phyloP scores from a whole-genome alignment of 306 rosid species.

The Arachis stenosperma region DNA sequence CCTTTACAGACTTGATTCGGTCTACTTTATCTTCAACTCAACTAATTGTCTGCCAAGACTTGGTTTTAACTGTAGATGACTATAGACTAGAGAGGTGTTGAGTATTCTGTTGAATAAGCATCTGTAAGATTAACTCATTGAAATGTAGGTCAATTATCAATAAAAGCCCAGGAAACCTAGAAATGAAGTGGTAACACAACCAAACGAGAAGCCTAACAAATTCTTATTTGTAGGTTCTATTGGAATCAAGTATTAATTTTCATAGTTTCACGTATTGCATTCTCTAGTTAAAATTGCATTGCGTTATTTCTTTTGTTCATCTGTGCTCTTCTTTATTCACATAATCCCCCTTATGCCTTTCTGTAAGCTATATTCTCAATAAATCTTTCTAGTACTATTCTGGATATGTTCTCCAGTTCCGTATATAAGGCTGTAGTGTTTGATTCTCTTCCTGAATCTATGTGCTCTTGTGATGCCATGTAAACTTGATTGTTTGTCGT shows the following conservation, averaged over 20 bases:
- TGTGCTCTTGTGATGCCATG: not conserved
- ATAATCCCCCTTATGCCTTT: not conserved
- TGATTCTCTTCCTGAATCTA: not conserved
- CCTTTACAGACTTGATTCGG: not conserved
- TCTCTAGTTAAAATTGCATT: not conserved
- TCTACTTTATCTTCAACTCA: not conserved
- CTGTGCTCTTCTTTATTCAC: not conserved
- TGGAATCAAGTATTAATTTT: not conserved
- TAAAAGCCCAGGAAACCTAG: not conserved
- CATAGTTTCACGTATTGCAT: not conserved
- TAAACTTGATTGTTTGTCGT: not conserved
- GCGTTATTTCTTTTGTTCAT: not conserved
- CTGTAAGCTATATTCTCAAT: not conserved
- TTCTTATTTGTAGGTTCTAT: not conserved
- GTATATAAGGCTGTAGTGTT: not conserved
- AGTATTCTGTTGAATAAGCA: not conserved
- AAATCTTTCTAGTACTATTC: conserved; percentile 1
- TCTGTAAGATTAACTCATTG: not conserved
- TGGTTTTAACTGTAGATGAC: conserved; percentile 5
- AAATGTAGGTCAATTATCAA: not conserved
- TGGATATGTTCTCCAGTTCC: not conserved
- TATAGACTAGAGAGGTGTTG: not conserved
- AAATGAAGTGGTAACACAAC: not conserved
- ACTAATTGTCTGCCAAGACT: not conserved
- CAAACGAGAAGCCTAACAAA: not conserved